Conservation (phyloP, 257 asterid species). For the Knoxia roxburghii region DNA sequence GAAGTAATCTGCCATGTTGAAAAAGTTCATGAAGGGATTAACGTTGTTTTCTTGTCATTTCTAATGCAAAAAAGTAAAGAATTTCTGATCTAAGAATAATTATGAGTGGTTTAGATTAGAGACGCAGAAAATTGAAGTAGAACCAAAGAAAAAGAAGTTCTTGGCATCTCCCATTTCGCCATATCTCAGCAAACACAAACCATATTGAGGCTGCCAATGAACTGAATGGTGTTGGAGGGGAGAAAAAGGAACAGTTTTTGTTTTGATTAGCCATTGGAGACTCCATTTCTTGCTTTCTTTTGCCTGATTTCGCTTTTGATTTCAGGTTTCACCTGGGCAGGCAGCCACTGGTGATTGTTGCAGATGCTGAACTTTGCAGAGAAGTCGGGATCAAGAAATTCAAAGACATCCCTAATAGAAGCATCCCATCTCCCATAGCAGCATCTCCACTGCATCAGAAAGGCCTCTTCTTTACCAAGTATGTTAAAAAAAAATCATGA, state of each 20-base stretch:
- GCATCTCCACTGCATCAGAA: constrained; percentile 92
- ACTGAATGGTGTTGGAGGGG: neutral
- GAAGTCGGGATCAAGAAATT: constrained; percentile 89
- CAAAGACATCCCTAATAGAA: constrained; percentile 67
- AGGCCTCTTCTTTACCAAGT: constrained; percentile 93
- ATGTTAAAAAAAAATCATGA: too few species aligned
- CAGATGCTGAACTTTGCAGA: constrained; percentile 86
- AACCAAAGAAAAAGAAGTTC: neutral
- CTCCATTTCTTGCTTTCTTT: constrained; percentile 1
- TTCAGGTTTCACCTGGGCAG: constrained; percentile 94
- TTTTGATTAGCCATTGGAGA: neutral
- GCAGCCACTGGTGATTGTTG: constrained; percentile 80
- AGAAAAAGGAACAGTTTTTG: neutral
- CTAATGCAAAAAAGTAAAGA: too few species aligned
- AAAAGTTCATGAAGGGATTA: neutral
- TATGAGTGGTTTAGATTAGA: neutral
- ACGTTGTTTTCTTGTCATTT: too few species aligned
- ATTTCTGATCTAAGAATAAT: too few species aligned
- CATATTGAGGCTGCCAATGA: neutral
- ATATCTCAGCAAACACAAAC: neutral
- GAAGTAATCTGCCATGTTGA: neutral
- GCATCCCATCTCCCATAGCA: constrained; percentile 95
- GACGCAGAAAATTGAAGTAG: neutral
- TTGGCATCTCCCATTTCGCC: neutral
- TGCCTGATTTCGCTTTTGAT: neutral